Evolutionary conservation across 768 basidiomycete genomes (phyloP).

Genomic region (Tremella mesenterica): DNA sequence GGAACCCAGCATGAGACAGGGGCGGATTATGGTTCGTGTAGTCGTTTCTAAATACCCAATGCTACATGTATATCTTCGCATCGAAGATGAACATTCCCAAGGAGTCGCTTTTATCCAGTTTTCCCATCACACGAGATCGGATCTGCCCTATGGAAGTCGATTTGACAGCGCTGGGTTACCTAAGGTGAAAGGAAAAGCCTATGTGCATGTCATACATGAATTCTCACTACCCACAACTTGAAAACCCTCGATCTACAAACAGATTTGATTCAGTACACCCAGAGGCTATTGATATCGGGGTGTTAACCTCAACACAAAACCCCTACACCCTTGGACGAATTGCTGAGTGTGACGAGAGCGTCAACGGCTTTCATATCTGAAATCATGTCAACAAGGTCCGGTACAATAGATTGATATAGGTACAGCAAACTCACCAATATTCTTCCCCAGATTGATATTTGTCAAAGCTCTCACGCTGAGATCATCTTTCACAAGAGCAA

Average conservation of each 20-base stretch:
- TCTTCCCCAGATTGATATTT: conserved; percentile 53
- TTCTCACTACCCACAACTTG: neutral
- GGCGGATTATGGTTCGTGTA: neutral
- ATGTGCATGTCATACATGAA: neutral
- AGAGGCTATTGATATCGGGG: neutral
- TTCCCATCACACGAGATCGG: no score
- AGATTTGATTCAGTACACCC: neutral
- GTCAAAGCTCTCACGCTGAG: conserved; percentile 55
- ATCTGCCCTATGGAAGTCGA: no score
- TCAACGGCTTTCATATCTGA: conserved; percentile 40
- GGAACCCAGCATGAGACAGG: conserved; percentile 32
- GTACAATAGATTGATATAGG: neutral
- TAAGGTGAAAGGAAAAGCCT: no score
- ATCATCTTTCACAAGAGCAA: conserved; percentile 56
- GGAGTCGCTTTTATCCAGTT: no score
- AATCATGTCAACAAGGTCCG: neutral
- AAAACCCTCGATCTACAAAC: no score
- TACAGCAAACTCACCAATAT: conserved; percentile 52
- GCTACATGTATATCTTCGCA: no score
- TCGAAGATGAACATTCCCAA: no score
- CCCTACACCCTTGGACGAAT: conserved; percentile 33
- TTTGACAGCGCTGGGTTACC: no score
- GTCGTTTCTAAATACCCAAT: no score
- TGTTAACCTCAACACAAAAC: conserved; percentile 15
- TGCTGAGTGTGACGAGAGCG: conserved; percentile 28